Conservation (phyloP, 2,329 filamentous ascomycete species). For the Botrytis byssoidea region DNA sequence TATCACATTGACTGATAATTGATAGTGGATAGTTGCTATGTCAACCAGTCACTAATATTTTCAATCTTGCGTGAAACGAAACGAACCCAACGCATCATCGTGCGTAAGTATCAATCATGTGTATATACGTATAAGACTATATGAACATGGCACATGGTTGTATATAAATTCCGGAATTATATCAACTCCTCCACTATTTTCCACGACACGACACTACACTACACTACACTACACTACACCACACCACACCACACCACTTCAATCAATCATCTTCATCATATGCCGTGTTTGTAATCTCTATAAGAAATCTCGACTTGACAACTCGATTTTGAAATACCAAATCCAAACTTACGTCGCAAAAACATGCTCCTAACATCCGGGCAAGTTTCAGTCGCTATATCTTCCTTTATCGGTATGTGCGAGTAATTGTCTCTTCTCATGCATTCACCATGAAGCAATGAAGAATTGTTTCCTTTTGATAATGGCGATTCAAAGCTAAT, state of each 20-base stretch:
- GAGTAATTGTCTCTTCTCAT: background rate
- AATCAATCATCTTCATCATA: background rate
- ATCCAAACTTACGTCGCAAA: background rate
- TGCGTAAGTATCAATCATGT: background rate
- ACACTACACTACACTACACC: too few species aligned
- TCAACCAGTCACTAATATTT: constrained; percentile 12
- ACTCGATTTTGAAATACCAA: background rate
- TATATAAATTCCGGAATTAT: background rate
- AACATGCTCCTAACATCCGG: constrained; percentile 59
- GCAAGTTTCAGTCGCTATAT: constrained; percentile 68
- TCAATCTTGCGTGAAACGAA: background rate
- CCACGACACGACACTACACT: background rate
- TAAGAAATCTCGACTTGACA: background rate
- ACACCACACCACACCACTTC: background rate
- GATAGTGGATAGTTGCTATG: constrained; percentile 17
- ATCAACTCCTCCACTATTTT: background rate
- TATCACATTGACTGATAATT: background rate
- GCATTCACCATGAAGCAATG: background rate
- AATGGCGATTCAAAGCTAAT: constrained; percentile 19
- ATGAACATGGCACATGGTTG: background rate
- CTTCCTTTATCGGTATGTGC: constrained; percentile 59
- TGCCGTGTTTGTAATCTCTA: background rate
- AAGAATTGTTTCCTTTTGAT: too few species aligned
- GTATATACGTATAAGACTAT: background rate
- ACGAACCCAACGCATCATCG: background rate